Percentiles rank a stretch among this genome's conserved stretches.
Conservation (phyloP, 441 rosid species). For the Pelargonium myrrhifolium region DNA sequence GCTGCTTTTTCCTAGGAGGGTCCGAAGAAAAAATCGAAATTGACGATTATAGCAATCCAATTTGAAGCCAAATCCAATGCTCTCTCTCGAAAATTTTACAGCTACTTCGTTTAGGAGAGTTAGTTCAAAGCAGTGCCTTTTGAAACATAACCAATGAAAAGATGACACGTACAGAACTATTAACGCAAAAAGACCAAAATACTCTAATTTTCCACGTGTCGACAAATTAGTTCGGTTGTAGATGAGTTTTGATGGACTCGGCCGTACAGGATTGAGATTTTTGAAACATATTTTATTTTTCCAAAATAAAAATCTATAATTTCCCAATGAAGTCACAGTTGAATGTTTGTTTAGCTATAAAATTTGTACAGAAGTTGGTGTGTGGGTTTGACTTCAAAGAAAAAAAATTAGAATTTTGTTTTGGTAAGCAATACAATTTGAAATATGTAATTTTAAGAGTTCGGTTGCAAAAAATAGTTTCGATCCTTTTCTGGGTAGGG, state of each 20-base stretch:
- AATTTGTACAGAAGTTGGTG: too few species aligned
- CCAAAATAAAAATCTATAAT: background rate
- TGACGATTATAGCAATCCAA: slow-evolving; percentile 39
- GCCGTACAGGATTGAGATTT: background rate
- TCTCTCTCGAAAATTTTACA: slow-evolving; percentile 10
- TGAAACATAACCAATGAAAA: background rate
- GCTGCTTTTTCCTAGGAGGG: slow-evolving; percentile 27
- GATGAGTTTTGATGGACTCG: background rate
- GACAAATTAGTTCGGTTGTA: background rate
- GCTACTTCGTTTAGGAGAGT: too few species aligned
- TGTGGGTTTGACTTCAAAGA: too few species aligned
- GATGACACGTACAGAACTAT: slow-evolving; percentile 7
- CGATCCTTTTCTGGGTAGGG: too few species aligned
- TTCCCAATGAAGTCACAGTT: slow-evolving; percentile 6
- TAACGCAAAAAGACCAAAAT: too few species aligned
- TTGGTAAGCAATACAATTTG: too few species aligned
- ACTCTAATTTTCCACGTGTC: too few species aligned
- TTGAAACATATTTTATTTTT: background rate
- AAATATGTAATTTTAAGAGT: too few species aligned
- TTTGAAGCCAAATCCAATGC: slow-evolving; percentile 47
- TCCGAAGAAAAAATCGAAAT: slow-evolving; percentile 23
- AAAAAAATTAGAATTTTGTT: too few species aligned
- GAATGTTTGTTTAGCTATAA: slow-evolving; percentile 18
- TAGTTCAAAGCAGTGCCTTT: too few species aligned
- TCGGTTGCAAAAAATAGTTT: too few species aligned